Evolutionary conservation across 2,329 filamentous ascomycete species (phyloP).

Genomic region (Ploettnerulaceae sp.): DNA sequence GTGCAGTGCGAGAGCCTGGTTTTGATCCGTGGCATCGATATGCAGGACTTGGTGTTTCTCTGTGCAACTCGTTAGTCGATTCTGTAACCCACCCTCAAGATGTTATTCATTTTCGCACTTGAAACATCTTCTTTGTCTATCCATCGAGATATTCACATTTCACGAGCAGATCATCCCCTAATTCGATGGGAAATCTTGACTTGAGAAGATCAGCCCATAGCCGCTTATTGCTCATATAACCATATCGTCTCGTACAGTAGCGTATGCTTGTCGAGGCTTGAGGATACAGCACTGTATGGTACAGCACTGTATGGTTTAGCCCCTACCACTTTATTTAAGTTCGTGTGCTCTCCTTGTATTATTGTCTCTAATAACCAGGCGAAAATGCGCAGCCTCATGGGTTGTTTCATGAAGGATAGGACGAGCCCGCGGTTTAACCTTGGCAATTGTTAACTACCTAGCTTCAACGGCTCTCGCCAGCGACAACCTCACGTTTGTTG

Average conservation of each 20-base stretch:
- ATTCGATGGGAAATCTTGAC: too few relatives aligned
- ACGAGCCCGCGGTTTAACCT: background rate
- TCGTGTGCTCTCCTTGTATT: background rate
- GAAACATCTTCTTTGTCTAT: background rate
- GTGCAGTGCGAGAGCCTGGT: background rate
- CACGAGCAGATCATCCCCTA: background rate
- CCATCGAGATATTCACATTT: background rate
- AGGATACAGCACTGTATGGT: background rate
- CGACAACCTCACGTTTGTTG: too few relatives aligned
- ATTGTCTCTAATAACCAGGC: background rate
- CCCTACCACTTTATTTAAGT: background rate
- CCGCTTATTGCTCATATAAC: too few relatives aligned
- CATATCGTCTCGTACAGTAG: too few relatives aligned
- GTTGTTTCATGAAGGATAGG: constrained; percentile 9
- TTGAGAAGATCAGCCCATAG: background rate
- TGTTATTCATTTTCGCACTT: constrained; percentile 1
- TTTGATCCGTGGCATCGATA: constrained; percentile 5
- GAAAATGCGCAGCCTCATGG: constrained; percentile 5
- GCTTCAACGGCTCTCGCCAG: background rate
- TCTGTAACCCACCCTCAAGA: background rate
- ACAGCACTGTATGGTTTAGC: background rate
- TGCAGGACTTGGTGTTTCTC: background rate
- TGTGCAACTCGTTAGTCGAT: background rate
- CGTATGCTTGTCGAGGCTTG: too few relatives aligned
- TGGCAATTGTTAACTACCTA: too few relatives aligned